A percentile compares a stretch with the other conserved stretches of the same genome.
Conservation (phyloP, 495 filamentous ascomycete species). For the Podospora comata region DNA sequence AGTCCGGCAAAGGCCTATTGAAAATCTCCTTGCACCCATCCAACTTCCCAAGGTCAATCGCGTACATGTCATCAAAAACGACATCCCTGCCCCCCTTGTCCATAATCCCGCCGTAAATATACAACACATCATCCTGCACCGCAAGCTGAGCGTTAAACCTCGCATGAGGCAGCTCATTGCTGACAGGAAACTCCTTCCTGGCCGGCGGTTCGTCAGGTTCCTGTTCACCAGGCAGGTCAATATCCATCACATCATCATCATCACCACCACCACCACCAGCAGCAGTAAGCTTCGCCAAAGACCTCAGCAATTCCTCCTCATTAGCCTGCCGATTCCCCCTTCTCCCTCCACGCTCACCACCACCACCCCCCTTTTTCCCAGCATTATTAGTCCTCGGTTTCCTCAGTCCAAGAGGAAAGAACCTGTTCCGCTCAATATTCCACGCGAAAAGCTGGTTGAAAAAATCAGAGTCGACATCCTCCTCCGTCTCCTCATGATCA, state of each 20-base stretch:
- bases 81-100: slow-evolving; percentile 93
- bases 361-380: slow-evolving; percentile 58
- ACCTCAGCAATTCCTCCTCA: slow-evolving; percentile 84
- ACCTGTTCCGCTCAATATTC: slow-evolving; percentile 91
- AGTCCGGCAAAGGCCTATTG: slow-evolving; percentile 77
- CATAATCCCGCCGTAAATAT: slow-evolving; percentile 90
- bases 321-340: slow-evolving; percentile 73
- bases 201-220: slow-evolving; percentile 44
- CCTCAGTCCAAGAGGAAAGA: slow-evolving; percentile 77
- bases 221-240: slow-evolving; percentile 38
- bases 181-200: slow-evolving; percentile 52
- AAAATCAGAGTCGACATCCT: slow-evolving; percentile 94
- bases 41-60: slow-evolving; percentile 84
- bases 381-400: slow-evolving; percentile 53
- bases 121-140: slow-evolving; percentile 87
- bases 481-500: slow-evolving; percentile 89
- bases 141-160: slow-evolving; percentile 87
- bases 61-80: slow-evolving; percentile 90
- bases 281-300: slow-evolving; percentile 69
- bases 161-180: slow-evolving; percentile 78
- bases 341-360: slow-evolving; percentile 48
- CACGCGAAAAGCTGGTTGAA: slow-evolving; percentile 86
- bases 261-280: slow-evolving; percentile 9
- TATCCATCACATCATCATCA: slow-evolving; percentile 42
- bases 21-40: slow-evolving; percentile 90